Evolutionary conservation across 179 eudicot genomes (phyloP).

Genomic region (Heliamphora pulchella): DNA sequence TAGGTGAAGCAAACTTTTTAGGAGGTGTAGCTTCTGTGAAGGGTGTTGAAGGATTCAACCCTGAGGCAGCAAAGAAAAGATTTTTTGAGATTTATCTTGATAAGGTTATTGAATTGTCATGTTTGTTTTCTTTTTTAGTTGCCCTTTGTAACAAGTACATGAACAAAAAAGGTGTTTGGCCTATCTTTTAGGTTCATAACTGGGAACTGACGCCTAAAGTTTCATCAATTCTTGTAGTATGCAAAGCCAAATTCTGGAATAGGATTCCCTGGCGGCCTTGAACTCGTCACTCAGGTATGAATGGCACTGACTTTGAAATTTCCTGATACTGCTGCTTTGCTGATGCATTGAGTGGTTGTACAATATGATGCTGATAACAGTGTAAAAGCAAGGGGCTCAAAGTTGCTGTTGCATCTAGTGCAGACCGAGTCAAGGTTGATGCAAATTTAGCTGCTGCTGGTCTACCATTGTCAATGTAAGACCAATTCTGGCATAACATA

Average conservation of each 20-base stretch:
- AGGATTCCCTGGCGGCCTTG: slow-evolving; percentile 93
- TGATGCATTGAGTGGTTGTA: slow-evolving; percentile 8
- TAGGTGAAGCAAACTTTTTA: slow-evolving; percentile 92
- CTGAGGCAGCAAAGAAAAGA: slow-evolving; percentile 81
- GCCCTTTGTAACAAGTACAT: not conserved
- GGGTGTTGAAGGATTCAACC: slow-evolving; percentile 66
- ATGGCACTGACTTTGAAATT: not conserved
- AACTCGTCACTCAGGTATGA: slow-evolving; percentile 72
- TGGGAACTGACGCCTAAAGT: slow-evolving; percentile 3
- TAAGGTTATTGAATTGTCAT: slow-evolving; percentile 51
- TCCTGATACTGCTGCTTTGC: slow-evolving; percentile 3
- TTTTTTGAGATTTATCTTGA: slow-evolving; percentile 87
- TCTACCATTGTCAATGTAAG: slow-evolving; percentile 71
- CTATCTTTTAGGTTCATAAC: not conserved
- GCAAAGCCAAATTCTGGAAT: slow-evolving; percentile 94
- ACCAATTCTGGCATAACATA: not conserved
- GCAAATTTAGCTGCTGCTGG: slow-evolving; percentile 95
- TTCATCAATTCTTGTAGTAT: slow-evolving; percentile 39
- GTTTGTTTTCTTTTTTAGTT: not conserved
- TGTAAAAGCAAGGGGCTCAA: slow-evolving; percentile 88
- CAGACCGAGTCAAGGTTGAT: slow-evolving; percentile 94
- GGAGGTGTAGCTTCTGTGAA: slow-evolving; percentile 88
- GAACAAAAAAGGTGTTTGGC: not conserved
- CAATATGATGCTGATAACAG: slow-evolving; percentile 35
- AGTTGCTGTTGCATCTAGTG: slow-evolving; percentile 99